Conservation (phyloP, 2,329 filamentous ascomycete species). For the Thelonectria rubi region DNA sequence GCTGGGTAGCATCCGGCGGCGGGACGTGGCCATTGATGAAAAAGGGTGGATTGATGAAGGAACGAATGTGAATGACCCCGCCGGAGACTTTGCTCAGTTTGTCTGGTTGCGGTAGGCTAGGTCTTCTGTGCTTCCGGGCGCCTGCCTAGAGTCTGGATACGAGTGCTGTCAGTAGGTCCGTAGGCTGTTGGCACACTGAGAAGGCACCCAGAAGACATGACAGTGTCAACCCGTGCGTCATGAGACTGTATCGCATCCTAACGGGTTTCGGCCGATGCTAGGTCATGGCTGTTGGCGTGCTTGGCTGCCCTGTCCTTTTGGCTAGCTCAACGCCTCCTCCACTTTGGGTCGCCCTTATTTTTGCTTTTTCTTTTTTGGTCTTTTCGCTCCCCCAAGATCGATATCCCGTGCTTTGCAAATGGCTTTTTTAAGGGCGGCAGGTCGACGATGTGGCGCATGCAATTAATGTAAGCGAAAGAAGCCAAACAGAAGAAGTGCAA, state of each 20-base stretch:
- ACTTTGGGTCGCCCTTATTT: conserved; percentile 26
- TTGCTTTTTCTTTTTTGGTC: conserved; percentile 17
- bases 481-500: conserved; percentile 1
- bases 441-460: background rate
- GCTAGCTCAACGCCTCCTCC: conserved; percentile 36
- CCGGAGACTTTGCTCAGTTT: conserved; percentile 27
- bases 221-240: conserved; percentile 18
- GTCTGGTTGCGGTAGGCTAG: background rate
- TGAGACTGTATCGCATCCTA: conserved; percentile 20
- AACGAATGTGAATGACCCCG: conserved; percentile 26
- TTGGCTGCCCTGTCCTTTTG: conserved; percentile 29
- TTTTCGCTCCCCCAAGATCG: conserved; percentile 2
- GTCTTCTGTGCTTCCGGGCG: conserved; percentile 8
- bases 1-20: conserved; percentile 35
- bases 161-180: background rate
- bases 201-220: conserved; percentile 21
- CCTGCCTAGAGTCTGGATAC: background rate
- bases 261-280: conserved; percentile 25
- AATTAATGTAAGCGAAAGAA: background rate
- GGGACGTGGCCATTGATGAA: conserved; percentile 28
- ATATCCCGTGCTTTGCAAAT: conserved; percentile 5
- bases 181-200: background rate
- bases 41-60: conserved; percentile 5
- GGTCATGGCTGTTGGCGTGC: conserved; percentile 28
- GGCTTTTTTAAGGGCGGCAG: conserved; percentile 16